Conservation (phyloP, 106 monocot genomes). For the Acorus gramineus region DNA sequence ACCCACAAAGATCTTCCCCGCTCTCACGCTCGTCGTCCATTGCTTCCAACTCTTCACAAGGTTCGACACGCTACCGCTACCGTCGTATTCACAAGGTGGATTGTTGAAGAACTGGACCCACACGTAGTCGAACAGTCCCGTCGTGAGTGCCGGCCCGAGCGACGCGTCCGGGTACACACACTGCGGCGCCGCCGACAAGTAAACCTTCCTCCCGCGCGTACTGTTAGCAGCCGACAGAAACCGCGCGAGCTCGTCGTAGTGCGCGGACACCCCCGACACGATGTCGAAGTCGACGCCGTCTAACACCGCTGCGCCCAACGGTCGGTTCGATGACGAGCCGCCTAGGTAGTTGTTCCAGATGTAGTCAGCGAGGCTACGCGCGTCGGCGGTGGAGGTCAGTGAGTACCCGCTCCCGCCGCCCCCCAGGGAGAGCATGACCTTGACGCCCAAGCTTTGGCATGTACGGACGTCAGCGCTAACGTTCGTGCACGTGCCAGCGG, state of each 20-base stretch:
- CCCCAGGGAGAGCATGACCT: constrained; percentile 9
- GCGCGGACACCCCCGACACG: neutral
- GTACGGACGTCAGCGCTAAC: neutral
- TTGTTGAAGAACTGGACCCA: no score
- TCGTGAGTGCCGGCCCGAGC: no score
- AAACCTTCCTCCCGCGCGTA: neutral
- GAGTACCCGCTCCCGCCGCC: constrained; percentile 4
- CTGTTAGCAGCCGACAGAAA: constrained; percentile 1
- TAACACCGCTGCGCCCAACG: constrained; percentile 9
- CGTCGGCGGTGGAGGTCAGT: constrained; percentile 1
- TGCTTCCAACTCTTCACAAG: no score
- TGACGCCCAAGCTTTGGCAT: constrained; percentile 6
- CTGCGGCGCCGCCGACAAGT: no score
- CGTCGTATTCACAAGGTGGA: no score
- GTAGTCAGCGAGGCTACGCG: constrained; percentile 4
- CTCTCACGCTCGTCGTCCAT: no score
- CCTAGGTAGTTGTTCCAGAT: constrained; percentile 13
- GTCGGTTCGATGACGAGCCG: neutral
- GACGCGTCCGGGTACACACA: no score
- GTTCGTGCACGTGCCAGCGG: constrained; percentile 1
- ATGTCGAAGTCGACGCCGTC: constrained; percentile 21
- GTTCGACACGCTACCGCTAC: no score
- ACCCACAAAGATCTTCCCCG: no score
- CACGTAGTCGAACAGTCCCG: no score
- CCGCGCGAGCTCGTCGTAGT: constrained; percentile 3